Conservation (phyloP, 306 rosid genomes). For the Alnus glutinosa region DNA sequence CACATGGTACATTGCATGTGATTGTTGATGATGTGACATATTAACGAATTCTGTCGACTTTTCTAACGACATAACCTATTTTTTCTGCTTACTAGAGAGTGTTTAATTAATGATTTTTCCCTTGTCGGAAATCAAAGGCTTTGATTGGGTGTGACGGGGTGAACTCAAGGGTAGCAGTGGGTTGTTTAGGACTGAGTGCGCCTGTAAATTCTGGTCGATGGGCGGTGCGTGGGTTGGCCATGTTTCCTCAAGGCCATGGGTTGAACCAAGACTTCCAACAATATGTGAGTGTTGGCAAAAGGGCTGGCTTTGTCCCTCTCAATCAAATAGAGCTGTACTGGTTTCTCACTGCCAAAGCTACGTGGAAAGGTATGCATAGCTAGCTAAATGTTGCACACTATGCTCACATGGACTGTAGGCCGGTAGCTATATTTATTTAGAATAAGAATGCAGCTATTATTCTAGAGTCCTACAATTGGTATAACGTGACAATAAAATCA, state of each 20-base stretch:
- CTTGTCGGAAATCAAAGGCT: background rate
- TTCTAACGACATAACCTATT: too few relatives aligned
- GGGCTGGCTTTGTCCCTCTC: constrained; percentile 32
- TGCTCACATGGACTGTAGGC: too few relatives aligned
- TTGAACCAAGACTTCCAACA: background rate
- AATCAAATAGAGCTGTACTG: constrained; percentile 28
- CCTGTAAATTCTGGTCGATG: constrained; percentile 27
- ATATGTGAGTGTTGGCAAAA: constrained; percentile 13
- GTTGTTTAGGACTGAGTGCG: constrained; percentile 25
- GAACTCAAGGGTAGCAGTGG: constrained; percentile 28
- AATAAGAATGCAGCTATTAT: too few relatives aligned
- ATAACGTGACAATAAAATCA: too few relatives aligned
- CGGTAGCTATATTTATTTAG: too few relatives aligned
- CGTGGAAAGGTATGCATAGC: background rate
- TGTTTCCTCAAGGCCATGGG: constrained; percentile 35
- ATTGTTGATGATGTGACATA: too few relatives aligned
- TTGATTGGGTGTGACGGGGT: constrained; percentile 40
- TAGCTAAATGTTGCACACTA: background rate
- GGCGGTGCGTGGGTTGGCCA: constrained; percentile 30
- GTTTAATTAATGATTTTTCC: too few relatives aligned
- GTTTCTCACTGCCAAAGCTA: constrained; percentile 11
- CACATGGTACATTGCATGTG: too few relatives aligned
- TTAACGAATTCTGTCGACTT: too few relatives aligned
- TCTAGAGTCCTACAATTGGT: too few relatives aligned
- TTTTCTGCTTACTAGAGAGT: too few relatives aligned